Percentiles rank a stretch among this genome's conserved stretches.
Evolutionary conservation across 2,329 filamentous ascomycete genomes (phyloP).

Genomic region (Sordariomycetes sp.): DNA sequence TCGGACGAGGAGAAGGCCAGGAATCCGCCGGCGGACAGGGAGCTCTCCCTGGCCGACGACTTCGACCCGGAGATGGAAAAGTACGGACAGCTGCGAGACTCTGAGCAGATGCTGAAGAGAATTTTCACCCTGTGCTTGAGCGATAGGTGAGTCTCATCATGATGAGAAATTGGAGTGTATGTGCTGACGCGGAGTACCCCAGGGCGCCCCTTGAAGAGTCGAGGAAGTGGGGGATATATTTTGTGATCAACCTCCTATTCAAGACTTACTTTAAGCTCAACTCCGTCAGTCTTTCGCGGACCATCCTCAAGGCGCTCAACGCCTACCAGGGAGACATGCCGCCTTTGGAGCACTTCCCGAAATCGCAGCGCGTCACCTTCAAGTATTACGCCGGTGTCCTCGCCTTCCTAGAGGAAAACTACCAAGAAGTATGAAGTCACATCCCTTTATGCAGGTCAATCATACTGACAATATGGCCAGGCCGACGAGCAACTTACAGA

Average conservation of each 20-base stretch:
- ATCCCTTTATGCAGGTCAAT: background rate
- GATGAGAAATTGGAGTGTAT: background rate
- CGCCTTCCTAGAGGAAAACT: slow-evolving; percentile 91
- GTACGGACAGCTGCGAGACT: slow-evolving; percentile 80
- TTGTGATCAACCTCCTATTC: slow-evolving; percentile 87
- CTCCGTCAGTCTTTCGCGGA: slow-evolving; percentile 77
- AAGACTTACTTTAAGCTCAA: slow-evolving; percentile 98
- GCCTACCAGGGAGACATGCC: slow-evolving; percentile 75
- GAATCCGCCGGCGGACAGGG: slow-evolving; percentile 20
- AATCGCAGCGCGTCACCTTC: slow-evolving; percentile 86
- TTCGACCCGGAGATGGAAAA: slow-evolving; percentile 64
- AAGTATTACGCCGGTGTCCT: slow-evolving; percentile 93
- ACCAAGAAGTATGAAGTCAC: slow-evolving; percentile 45
- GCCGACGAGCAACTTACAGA: slow-evolving; percentile 69
- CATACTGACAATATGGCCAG: slow-evolving; percentile 21
- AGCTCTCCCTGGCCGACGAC: slow-evolving; percentile 58
- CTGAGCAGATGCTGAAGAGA: slow-evolving; percentile 77
- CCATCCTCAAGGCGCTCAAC: slow-evolving; percentile 71
- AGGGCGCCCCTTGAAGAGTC: slow-evolving; percentile 78
- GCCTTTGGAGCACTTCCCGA: slow-evolving; percentile 64
- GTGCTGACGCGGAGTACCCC: slow-evolving; percentile 6
- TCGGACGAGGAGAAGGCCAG: slow-evolving; percentile 58
- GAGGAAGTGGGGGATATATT: slow-evolving; percentile 96
- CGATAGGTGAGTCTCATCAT: slow-evolving; percentile 53
- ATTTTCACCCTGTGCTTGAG: slow-evolving; percentile 85